Conservation (phyloP, 768 basidiomycete genomes). For the Lentinula boryana region DNA sequence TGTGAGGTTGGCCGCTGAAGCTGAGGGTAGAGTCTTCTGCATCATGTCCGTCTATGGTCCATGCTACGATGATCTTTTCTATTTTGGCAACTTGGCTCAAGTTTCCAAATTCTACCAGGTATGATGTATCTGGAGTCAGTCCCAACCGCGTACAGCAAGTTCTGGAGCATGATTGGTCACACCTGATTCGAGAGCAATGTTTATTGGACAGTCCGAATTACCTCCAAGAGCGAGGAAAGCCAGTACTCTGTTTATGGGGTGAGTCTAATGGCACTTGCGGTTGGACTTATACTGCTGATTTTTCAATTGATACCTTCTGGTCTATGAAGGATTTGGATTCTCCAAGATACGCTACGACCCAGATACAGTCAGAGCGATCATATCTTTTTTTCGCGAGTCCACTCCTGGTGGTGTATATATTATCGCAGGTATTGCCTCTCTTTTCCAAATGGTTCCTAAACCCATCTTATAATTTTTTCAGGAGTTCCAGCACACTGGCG, state of each 20-base stretch:
- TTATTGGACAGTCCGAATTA: slow-evolving; percentile 70
- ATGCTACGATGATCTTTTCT: not conserved
- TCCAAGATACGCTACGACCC: slow-evolving; percentile 56
- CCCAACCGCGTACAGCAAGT: slow-evolving; percentile 61
- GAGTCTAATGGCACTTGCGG: not conserved
- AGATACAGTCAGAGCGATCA: slow-evolving; percentile 45
- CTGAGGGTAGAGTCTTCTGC: slow-evolving; percentile 74
- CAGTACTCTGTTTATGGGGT: slow-evolving; percentile 76
- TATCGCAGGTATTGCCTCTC: slow-evolving; percentile 27
- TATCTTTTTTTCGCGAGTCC: slow-evolving; percentile 46
- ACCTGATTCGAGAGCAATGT: slow-evolving; percentile 57
- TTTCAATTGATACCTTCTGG: not conserved
- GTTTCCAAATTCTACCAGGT: slow-evolving; percentile 38
- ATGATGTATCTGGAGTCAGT: slow-evolving; percentile 73
- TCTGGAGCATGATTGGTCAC: slow-evolving; percentile 68
- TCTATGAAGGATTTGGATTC: slow-evolving; percentile 58
- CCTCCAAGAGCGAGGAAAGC: slow-evolving; percentile 59
- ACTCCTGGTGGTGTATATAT: slow-evolving; percentile 74
- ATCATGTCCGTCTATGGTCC: slow-evolving; percentile 56
- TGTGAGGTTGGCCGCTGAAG: slow-evolving; percentile 75
- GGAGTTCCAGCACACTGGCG: slow-evolving; percentile 76
- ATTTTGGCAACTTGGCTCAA: not conserved
- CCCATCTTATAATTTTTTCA: slow-evolving; percentile 7
- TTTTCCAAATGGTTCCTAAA: too few relatives aligned
- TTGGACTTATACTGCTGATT: not conserved